Evolutionary conservation across 2,329 filamentous ascomycete species (phyloP).

Genomic region (Bisporella sp.): DNA sequence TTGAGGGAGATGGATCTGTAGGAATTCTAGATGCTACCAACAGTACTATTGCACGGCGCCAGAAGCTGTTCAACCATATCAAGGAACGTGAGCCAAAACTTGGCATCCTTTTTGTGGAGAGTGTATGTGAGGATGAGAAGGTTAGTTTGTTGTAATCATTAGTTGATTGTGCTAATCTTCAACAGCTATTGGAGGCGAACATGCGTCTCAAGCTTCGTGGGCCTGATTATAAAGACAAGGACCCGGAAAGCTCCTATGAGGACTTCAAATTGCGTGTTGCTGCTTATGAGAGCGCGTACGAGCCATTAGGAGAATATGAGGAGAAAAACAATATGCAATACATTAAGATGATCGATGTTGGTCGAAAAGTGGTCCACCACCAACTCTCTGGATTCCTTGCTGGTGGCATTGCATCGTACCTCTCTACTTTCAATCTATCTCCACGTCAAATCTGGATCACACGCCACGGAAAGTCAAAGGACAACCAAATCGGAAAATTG

Average conservation of each 20-base stretch:
- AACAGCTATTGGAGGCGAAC: slow-evolving; percentile 76
- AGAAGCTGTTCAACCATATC: slow-evolving; percentile 77
- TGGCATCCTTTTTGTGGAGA: slow-evolving; percentile 92
- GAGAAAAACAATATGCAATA: slow-evolving; percentile 89
- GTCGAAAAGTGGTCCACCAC: slow-evolving; percentile 85
- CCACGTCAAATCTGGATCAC: slow-evolving; percentile 98
- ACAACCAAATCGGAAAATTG: slow-evolving; percentile 83
- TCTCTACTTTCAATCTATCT: slow-evolving; percentile 94
- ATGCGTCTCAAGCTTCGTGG: slow-evolving; percentile 96
- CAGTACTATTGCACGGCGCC: slow-evolving; percentile 80
- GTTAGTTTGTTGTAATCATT: slow-evolving; percentile 27
- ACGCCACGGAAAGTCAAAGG: slow-evolving; percentile 81
- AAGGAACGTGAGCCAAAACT: slow-evolving; percentile 77
- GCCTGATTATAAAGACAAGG: slow-evolving; percentile 92
- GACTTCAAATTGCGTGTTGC: slow-evolving; percentile 92
- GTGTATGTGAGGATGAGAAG: slow-evolving; percentile 77
- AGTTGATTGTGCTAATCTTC: slow-evolving; percentile 5
- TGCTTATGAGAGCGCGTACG: slow-evolving; percentile 91
- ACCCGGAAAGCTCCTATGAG: slow-evolving; percentile 72
- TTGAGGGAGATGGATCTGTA: slow-evolving; percentile 75
- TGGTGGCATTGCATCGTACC: slow-evolving; percentile 85
- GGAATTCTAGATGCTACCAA: slow-evolving; percentile 97
- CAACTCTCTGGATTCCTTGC: slow-evolving; percentile 88
- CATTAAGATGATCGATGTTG: slow-evolving; percentile 94
- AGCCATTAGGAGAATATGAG: slow-evolving; percentile 83